Conservation (phyloP, 352 stramenopile genomes). For the Nothophytophthora sp. region DNA sequence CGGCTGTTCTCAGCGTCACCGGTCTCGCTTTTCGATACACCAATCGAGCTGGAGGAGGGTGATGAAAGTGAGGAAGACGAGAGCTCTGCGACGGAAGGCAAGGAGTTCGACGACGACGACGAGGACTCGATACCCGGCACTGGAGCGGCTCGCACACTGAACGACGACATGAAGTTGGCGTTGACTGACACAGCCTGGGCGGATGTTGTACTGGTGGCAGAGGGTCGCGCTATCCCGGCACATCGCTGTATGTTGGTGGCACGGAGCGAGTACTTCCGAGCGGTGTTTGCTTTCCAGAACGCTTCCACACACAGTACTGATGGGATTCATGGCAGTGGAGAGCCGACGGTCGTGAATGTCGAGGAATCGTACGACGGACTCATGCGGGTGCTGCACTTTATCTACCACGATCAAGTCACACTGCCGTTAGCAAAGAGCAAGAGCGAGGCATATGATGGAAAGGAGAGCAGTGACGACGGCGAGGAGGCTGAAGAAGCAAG, state of each 20-base stretch:
- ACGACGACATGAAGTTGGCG: slow-evolving; percentile 49
- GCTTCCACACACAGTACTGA: slow-evolving; percentile 1
- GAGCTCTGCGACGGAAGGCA: too few species aligned
- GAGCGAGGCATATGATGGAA: background rate
- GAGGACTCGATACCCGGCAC: background rate
- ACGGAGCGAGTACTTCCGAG: slow-evolving; percentile 74
- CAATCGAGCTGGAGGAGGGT: background rate
- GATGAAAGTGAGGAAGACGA: slow-evolving; percentile 11
- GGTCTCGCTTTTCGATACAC: slow-evolving; percentile 3
- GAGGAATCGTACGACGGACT: slow-evolving; percentile 56
- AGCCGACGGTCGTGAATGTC: slow-evolving; percentile 33
- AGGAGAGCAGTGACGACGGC: background rate
- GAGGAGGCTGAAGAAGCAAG: slow-evolving; percentile 11
- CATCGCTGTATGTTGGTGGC: slow-evolving; percentile 66
- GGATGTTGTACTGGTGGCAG: slow-evolving; percentile 54
- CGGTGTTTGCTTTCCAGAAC: slow-evolving; percentile 40
- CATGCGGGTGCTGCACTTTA: slow-evolving; percentile 65
- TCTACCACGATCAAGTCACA: slow-evolving; percentile 62
- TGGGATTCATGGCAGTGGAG: background rate
- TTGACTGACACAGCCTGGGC: slow-evolving; percentile 47
- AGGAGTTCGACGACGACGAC: background rate
- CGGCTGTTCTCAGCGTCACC: slow-evolving; percentile 26
- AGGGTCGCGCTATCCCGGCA: slow-evolving; percentile 40
- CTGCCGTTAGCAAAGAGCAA: slow-evolving; percentile 5
- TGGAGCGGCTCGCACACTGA: slow-evolving; percentile 17